Base-by-base conservation (phyloP, 805 yeast genomes). In the Schizosaccharomyces octosporus region DNA sequence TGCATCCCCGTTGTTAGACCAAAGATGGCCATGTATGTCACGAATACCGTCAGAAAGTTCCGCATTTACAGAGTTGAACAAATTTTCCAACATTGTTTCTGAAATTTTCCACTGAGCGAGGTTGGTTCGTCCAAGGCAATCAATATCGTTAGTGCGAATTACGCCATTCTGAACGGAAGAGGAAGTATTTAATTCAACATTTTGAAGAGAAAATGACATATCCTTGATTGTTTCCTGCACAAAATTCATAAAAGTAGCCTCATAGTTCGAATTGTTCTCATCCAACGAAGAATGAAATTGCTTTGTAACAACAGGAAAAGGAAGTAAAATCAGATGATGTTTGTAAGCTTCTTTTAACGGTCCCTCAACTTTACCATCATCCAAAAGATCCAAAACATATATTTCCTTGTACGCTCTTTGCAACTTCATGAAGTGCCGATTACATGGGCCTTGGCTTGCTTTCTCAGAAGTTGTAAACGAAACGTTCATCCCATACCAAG, bases 111-210 rank as follows among this genome's bases (percentile, higher is more conserved):
- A 83, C 74, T 90, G 77, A 39, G 93, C 97, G 61, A 93, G 97
- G 69, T 90, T 90, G 4, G 98, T 90, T 72, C 98, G 81, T 72
- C 93, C 98, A 66, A 90, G 76, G 73, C 98, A 90, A 73, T 90
- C 98, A 97, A 93, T 90, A 76, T 97, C 93, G 72, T 90, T 90
- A 3, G 97, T 87, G 70, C 98, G 79, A 32, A 93, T 94, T 21
- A 84, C 78, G 60, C 85, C 81, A 39, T 70, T 66, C 74, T 90
- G 98, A 55, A 66, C 64, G 39, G 68, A 29, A 7, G 21, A 17
- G 13, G 27, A 15, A 17, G 21, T 7, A 29, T 24, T 39, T 17
- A 9, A 19, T 6, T 29, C 57, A 1, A 11, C 9, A 15, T 21
- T 24, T 2, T 24, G 19, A 17, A 24, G 36, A n/a, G 1, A 6